phyloP scores from a whole-genome alignment of 2,329 filamentous ascomycete species.

The Penicillium hordei region DNA sequence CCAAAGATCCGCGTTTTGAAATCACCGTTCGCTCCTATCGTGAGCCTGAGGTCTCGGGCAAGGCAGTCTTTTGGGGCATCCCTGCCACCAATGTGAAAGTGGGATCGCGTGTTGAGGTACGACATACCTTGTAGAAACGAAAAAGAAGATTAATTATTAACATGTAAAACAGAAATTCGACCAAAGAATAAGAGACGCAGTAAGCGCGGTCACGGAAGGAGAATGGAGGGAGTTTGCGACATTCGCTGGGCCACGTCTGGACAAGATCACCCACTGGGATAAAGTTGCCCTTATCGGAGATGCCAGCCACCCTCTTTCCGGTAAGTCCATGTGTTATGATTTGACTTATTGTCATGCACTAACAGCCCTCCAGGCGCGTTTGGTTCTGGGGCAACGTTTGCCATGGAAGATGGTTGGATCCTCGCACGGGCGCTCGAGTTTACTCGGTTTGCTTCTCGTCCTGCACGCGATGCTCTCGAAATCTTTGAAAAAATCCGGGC shows the following conservation, averaged over 20 bases:
- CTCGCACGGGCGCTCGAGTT: slow-evolving; percentile 39
- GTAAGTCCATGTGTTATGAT: slow-evolving; percentile 17
- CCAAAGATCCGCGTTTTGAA: slow-evolving; percentile 38
- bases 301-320: slow-evolving; percentile 56
- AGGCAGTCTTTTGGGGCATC: slow-evolving; percentile 18
- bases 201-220: slow-evolving; percentile 40
- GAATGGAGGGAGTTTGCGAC: slow-evolving; percentile 51
- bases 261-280: slow-evolving; percentile 43
- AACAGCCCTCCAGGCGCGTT: slow-evolving; percentile 34
- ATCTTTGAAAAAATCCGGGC: slow-evolving; percentile 44
- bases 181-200: slow-evolving; percentile 41
- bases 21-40: slow-evolving; percentile 37
- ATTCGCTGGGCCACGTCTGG: slow-evolving; percentile 49
- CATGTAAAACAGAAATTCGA: slow-evolving; percentile 40
- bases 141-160: not conserved
- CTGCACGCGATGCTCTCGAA: slow-evolving; percentile 32
- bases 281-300: slow-evolving; percentile 56
- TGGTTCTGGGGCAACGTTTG: slow-evolving; percentile 49
- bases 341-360: not conserved
- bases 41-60: slow-evolving; percentile 12
- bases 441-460: slow-evolving; percentile 13
- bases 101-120: slow-evolving; percentile 28
- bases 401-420: slow-evolving; percentile 50
- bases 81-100: slow-evolving; percentile 17
- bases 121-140: not conserved